Evolutionary conservation across 1,284 basidiomycete genomes (phyloP).

Genomic region (Albatrellus sp.): DNA sequence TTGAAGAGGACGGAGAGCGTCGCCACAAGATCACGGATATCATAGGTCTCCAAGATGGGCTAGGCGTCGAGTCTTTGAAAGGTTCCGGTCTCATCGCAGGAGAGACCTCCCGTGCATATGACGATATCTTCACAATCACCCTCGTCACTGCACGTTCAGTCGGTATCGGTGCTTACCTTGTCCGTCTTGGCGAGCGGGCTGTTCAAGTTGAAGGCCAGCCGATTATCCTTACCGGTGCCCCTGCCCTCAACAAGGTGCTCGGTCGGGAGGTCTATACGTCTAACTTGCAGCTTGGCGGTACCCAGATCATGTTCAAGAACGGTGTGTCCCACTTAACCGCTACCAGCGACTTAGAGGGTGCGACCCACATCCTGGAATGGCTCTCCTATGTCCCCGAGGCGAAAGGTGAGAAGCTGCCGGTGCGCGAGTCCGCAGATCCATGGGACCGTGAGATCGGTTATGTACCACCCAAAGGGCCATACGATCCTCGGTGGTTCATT

Average conservation of each 20-base stretch:
- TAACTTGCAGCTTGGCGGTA: slow-evolving; percentile 97
- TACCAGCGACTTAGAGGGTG: slow-evolving; percentile 89
- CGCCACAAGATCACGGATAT: slow-evolving; percentile 94
- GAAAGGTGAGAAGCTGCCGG: slow-evolving; percentile 69
- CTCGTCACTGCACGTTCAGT: slow-evolving; percentile 98
- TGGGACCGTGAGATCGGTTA: slow-evolving; percentile 95
- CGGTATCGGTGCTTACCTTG: slow-evolving; percentile 98
- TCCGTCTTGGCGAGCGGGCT: slow-evolving; percentile 93
- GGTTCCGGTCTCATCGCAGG: slow-evolving; percentile 98
- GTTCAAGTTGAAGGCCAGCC: slow-evolving; percentile 99
- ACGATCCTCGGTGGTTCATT: slow-evolving; percentile 97
- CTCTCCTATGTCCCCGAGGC: slow-evolving; percentile 84
- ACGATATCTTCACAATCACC: slow-evolving; percentile 99
- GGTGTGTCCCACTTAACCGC: slow-evolving; percentile 97
- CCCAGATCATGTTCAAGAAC: slow-evolving; percentile 99
- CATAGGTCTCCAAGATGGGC: slow-evolving; percentile 91
- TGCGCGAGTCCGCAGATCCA: slow-evolving; percentile 57
- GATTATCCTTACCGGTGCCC: slow-evolving; percentile 96
- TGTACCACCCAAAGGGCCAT: slow-evolving; percentile 85
- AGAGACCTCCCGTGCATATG: slow-evolving; percentile 95
- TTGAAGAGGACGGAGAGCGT: slow-evolving; percentile 76
- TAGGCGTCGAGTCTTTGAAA: slow-evolving; percentile 95
- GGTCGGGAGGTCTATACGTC: slow-evolving; percentile 99
- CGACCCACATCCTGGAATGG: slow-evolving; percentile 90
- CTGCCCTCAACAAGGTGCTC: slow-evolving; percentile 97